These are phyloP conservation scores for Trichosporon ovoides DNA, from an alignment of 1,284 basidiomycete species.

Conservation along the genomic window DNA sequence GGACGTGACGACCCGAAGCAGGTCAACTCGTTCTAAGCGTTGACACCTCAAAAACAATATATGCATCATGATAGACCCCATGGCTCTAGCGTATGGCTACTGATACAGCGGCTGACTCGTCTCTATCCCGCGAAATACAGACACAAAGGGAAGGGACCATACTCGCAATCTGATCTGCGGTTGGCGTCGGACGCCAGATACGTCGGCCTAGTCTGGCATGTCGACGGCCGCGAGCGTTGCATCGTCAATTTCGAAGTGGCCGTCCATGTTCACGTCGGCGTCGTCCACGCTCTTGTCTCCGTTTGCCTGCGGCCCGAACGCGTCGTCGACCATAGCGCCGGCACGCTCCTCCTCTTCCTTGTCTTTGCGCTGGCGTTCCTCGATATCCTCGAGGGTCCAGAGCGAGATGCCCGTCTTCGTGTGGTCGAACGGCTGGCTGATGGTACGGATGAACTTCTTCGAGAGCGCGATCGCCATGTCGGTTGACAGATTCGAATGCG, in stretches of 20 bases:
- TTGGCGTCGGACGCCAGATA: no score
- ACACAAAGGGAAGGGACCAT: not conserved
- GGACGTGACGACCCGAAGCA: slow-evolving; percentile 47
- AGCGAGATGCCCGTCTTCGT: slow-evolving; percentile 90
- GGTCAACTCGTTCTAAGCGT: slow-evolving; percentile 34
- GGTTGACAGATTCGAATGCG: slow-evolving; percentile 92
- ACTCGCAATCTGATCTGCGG: no score
- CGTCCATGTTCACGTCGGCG: slow-evolving; percentile 26
- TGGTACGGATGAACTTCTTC: slow-evolving; percentile 94
- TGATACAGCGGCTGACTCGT: not conserved
- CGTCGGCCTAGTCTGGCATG: slow-evolving; percentile 19
- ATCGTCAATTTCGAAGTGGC: slow-evolving; percentile 34
- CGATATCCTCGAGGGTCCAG: slow-evolving; percentile 64
- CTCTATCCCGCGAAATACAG: not conserved
- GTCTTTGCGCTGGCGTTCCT: slow-evolving; percentile 40
- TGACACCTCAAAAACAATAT: slow-evolving; percentile 16
- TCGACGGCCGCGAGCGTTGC: slow-evolving; percentile 35
- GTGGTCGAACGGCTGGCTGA: slow-evolving; percentile 93
- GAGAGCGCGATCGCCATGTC: slow-evolving; percentile 97
- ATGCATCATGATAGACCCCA: slow-evolving; percentile 13
- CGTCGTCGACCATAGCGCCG: slow-evolving; percentile 23
- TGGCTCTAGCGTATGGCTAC: not conserved
- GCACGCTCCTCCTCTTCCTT: slow-evolving; percentile 35
- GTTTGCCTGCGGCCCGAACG: slow-evolving; percentile 18
- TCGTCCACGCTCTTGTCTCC: slow-evolving; percentile 12